phyloP scores from a whole-genome alignment of 1,284 basidiomycete genomes.

The Exsudoporus floridanus region DNA sequence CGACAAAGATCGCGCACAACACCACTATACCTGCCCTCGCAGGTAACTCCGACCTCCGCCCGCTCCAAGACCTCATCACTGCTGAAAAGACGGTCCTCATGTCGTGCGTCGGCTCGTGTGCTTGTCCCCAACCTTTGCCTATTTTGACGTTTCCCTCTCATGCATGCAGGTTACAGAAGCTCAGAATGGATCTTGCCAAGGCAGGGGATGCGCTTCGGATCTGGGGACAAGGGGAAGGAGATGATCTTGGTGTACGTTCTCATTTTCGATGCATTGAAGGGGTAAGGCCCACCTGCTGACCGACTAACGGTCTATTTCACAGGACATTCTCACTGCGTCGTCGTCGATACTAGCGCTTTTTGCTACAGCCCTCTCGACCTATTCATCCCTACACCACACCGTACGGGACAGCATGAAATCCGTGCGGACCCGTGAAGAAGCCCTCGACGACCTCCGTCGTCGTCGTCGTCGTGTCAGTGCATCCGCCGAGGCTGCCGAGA shows the following conservation, averaged over 20 bases:
- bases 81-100: slow-evolving; percentile 83
- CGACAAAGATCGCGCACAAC: slow-evolving; percentile 81
- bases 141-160: not conserved
- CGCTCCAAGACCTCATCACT: slow-evolving; percentile 86
- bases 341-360: slow-evolving; percentile 71
- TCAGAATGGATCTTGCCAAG: slow-evolving; percentile 65
- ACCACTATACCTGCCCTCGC: slow-evolving; percentile 73
- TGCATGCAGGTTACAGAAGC: slow-evolving; percentile 55
- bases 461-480: slow-evolving; percentile 64
- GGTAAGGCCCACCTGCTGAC: not conserved
- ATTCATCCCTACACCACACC: slow-evolving; percentile 71
- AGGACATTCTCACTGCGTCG: slow-evolving; percentile 80
- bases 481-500: slow-evolving; percentile 86
- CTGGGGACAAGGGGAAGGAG: slow-evolving; percentile 86
- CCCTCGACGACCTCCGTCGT: slow-evolving; percentile 74
- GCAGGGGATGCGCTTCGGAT: slow-evolving; percentile 72
- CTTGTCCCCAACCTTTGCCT: not conserved
- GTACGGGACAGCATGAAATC: slow-evolving; percentile 78
- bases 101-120: slow-evolving; percentile 48
- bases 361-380: slow-evolving; percentile 66
- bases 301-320: slow-evolving; percentile 3
- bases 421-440: slow-evolving; percentile 84
- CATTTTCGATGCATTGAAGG: not conserved
- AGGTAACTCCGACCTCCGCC: slow-evolving; percentile 80
- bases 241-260: slow-evolving; percentile 73